These are phyloP conservation scores for slime mould (Dictyostelium discoideum) DNA, from an alignment of 78 protist species.

Conservation along the genomic window dicty_2.7 NC_007090.3:3261001-3261500, in stretches of 20 bases:
- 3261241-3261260: conserved; percentile 63
- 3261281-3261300: conserved; percentile 58
- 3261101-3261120: conserved; percentile 40
- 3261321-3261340: conserved; percentile 10
- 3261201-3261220: conserved; percentile 31
- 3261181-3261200: conserved; percentile 2
- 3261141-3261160: neutral
- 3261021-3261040: neutral
- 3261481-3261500: conserved; percentile 25
- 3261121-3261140: neutral
- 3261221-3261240: conserved; percentile 26
- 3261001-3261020: neutral
- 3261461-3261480: conserved; percentile 47
- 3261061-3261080: conserved; percentile 22
- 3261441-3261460: conserved; percentile 56
- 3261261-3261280: conserved; percentile 65
- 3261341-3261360: conserved; percentile 39
- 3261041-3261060: conserved; percentile 48
- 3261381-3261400: conserved; percentile 64
- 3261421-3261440: conserved; percentile 59
- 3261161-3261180: neutral
- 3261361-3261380: conserved; percentile 56
- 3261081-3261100: neutral
- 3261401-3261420: conserved; percentile 52
- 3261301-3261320: conserved; percentile 52